A percentile compares a stretch with the other conserved stretches of the same genome.
Evolutionary conservation across 2,329 filamentous ascomycete genomes (phyloP).

Genomic region (Alternaria sp.): DNA sequence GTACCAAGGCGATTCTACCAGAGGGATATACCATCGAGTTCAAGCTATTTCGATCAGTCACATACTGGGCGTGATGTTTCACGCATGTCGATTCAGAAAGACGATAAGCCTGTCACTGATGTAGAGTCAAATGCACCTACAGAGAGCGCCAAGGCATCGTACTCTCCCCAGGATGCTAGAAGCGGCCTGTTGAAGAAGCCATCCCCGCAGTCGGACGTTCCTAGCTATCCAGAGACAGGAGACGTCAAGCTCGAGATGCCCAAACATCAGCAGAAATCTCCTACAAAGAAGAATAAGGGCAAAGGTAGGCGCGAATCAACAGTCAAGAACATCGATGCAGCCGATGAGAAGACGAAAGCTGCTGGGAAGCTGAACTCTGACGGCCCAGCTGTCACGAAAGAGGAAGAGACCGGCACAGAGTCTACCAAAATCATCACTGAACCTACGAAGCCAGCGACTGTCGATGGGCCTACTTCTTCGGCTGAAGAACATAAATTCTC

Average conservation of each 20-base stretch:
- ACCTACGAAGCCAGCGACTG: background rate
- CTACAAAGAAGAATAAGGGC: conserved; percentile 9
- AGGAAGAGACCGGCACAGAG: background rate
- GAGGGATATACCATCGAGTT: conserved; percentile 5
- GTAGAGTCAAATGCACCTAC: background rate
- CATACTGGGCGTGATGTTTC: background rate
- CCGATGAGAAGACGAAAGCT: background rate
- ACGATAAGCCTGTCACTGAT: background rate
- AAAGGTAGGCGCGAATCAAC: background rate
- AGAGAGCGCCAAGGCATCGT: conserved; percentile 14
- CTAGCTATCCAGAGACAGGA: background rate
- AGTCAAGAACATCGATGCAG: background rate
- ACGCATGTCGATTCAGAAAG: conserved; percentile 1
- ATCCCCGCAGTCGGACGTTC: conserved; percentile 1
- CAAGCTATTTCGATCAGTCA: background rate
- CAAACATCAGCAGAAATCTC: conserved; percentile 21
- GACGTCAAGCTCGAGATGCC: conserved; percentile 26
- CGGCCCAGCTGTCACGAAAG: background rate
- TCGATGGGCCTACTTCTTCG: background rate
- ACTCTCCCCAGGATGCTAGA: conserved; percentile 48
- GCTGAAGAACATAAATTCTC: background rate
- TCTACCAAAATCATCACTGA: background rate
- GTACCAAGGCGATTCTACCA: conserved; percentile 33
- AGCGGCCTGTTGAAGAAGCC: conserved; percentile 35
- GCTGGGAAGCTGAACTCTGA: background rate